Evolutionary conservation across 2,329 filamentous ascomycete species (phyloP).

Genomic region (Didymella arachidicola): DNA sequence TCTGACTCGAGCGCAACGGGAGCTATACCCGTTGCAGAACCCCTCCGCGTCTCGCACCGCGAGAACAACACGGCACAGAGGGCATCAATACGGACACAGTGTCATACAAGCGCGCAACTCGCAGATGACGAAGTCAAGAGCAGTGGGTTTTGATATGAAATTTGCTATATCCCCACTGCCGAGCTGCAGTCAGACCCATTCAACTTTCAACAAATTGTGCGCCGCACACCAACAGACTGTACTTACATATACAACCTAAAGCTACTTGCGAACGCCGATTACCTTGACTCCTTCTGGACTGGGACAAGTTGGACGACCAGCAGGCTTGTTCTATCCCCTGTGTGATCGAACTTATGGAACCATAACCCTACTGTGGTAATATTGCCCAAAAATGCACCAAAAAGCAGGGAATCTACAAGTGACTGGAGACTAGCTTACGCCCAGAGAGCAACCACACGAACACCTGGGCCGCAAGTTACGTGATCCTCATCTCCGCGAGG

Average conservation of each 20-base stretch:
- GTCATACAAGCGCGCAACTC: constrained; percentile 28
- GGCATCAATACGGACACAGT: constrained; percentile 23
- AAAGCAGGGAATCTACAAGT: constrained; percentile 19
- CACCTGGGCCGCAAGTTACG: not conserved
- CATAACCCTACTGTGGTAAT: constrained; percentile 12
- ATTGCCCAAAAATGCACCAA: constrained; percentile 7
- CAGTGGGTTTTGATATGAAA: constrained; percentile 18
- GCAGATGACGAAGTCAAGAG: constrained; percentile 16
- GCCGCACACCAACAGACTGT: constrained; percentile 5
- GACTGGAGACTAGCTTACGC: not conserved
- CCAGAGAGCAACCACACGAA: not conserved
- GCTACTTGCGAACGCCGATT: constrained; percentile 11
- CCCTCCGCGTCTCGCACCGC: constrained; percentile 25
- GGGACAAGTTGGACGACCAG: constrained; percentile 7
- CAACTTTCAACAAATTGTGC: constrained; percentile 11
- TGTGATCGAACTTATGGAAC: constrained; percentile 18
- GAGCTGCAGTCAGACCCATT: constrained; percentile 15
- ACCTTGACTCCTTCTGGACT: constrained; percentile 17
- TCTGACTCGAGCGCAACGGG: constrained; percentile 20
- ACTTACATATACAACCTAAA: constrained; percentile 1
- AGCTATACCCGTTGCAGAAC: constrained; percentile 27
- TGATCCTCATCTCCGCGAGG: constrained; percentile 4
- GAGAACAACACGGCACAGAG: constrained; percentile 25
- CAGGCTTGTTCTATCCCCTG: constrained; percentile 19
- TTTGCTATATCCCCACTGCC: constrained; percentile 20